Evolutionary conservation across 495 filamentous ascomycete species (phyloP).

Genomic region (Neurospora sp.): DNA sequence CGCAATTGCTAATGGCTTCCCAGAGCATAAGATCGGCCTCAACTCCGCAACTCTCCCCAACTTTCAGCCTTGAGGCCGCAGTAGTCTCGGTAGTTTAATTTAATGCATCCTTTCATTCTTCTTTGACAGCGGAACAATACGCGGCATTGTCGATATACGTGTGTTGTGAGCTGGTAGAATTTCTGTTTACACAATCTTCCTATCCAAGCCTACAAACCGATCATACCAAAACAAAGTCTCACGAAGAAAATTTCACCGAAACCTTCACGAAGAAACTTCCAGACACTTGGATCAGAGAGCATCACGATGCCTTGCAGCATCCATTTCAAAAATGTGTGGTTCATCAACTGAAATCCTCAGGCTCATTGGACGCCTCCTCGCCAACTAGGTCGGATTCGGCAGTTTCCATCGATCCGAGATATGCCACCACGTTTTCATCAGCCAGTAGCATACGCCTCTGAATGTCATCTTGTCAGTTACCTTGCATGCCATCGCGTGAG

Average conservation of each 20-base stretch:
- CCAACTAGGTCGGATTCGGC: conserved; percentile 23
- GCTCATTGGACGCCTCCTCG: conserved; percentile 32
- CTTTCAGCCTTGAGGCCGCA: not conserved
- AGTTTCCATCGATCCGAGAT: conserved; percentile 34
- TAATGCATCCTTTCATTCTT: not conserved
- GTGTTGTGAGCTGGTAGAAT: not conserved
- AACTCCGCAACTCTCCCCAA: not conserved
- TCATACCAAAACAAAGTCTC: not conserved
- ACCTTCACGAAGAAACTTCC: not conserved
- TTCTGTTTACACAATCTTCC: not conserved
- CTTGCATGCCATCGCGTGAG: not conserved
- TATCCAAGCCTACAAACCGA: not conserved
- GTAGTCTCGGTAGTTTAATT: not conserved
- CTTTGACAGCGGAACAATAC: not conserved
- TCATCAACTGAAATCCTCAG: conserved; percentile 37
- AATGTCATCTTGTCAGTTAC: conserved; percentile 16
- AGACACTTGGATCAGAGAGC: not conserved
- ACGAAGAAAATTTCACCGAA: not conserved
- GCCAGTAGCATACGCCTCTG: conserved; percentile 28
- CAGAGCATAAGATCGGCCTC: not conserved
- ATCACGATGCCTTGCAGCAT: not conserved
- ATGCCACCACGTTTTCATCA: conserved; percentile 30
- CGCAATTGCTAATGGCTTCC: not conserved
- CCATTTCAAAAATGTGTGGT: not conserved
- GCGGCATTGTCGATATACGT: not conserved